phyloP scores from a whole-genome alignment of 805 yeast genomes.

The Candida hungchunana region DNA sequence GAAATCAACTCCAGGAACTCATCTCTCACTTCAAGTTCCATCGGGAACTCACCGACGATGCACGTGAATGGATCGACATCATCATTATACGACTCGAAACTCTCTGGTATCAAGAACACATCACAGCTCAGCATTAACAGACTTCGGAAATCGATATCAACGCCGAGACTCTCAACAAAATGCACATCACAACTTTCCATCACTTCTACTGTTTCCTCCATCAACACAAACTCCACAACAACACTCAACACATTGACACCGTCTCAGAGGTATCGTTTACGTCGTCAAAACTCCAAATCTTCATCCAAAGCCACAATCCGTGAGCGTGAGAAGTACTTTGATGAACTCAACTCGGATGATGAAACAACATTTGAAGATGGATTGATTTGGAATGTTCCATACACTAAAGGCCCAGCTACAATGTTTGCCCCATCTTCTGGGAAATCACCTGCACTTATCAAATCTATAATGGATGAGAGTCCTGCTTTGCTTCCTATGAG shows the following conservation, averaged over 20 bases:
- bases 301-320: slow-evolving; percentile 30
- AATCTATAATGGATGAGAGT: slow-evolving; percentile 20
- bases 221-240: slow-evolving; percentile 10
- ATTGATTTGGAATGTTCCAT: slow-evolving; percentile 50
- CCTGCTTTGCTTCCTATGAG: slow-evolving; percentile 37
- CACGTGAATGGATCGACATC: slow-evolving; percentile 6
- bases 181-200: slow-evolving; percentile 2
- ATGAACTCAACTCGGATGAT: slow-evolving; percentile 34
- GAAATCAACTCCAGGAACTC: slow-evolving; percentile 24
- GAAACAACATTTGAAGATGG: slow-evolving; percentile 33
- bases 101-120: neutral
- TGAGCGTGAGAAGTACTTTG: slow-evolving; percentile 36
- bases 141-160: slow-evolving; percentile 9
- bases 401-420: slow-evolving; percentile 31
- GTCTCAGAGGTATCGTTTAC: slow-evolving; percentile 37
- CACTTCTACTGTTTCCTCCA: slow-evolving; percentile 1
- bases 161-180: slow-evolving; percentile 7
- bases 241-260: slow-evolving; percentile 32
- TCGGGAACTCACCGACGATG: slow-evolving; percentile 17
- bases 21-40: slow-evolving; percentile 25
- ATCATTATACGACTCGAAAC: slow-evolving; percentile 1
- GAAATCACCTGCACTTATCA: slow-evolving; percentile 21
- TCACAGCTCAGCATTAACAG: slow-evolving; percentile 4
- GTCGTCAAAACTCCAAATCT: slow-evolving; percentile 34
- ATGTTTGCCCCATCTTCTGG: slow-evolving; percentile 24